These are phyloP conservation scores for Fusarium sp. DNA, from an alignment of 2,329 filamentous ascomycete species.

Conservation along the genomic window DNA sequence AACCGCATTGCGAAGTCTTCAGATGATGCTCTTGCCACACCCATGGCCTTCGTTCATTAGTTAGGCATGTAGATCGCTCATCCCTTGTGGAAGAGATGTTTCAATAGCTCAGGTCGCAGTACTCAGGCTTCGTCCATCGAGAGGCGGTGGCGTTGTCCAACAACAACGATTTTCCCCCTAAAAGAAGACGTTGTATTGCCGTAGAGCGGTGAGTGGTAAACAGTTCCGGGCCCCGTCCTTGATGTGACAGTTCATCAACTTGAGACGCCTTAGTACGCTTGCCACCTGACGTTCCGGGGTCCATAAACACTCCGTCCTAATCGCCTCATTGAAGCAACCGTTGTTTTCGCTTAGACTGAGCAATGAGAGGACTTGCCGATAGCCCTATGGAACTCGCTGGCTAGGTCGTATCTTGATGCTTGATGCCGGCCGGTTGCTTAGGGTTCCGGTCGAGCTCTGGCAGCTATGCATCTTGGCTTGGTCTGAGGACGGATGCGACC, in stretches of 20 bases:
- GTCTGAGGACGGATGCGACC: constrained; percentile 10
- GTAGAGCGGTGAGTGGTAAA: constrained; percentile 31
- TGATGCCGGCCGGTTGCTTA: constrained; percentile 6
- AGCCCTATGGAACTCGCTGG: constrained; percentile 14
- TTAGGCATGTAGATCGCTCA: constrained; percentile 13
- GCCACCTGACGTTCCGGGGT: constrained; percentile 13
- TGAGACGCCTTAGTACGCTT: constrained; percentile 19
- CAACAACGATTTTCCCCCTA: background rate
- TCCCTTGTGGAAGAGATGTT: constrained; percentile 11
- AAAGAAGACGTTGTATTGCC: constrained; percentile 32
- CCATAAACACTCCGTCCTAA: constrained; percentile 11
- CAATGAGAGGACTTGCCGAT: constrained; percentile 1
- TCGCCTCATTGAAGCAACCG: constrained; percentile 3
- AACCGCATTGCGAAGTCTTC: constrained; percentile 1
- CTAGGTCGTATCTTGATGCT: constrained; percentile 4
- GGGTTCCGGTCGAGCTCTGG: constrained; percentile 11
- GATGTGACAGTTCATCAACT: constrained; percentile 31
- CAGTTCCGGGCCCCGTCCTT: constrained; percentile 26
- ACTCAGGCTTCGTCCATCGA: background rate
- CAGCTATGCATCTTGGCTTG: background rate
- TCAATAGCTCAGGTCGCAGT: background rate
- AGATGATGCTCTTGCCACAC: background rate
- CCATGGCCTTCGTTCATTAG: constrained; percentile 4
- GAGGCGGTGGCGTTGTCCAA: constrained; percentile 15
- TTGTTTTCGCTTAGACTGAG: background rate